A percentile compares a stretch with the other conserved stretches of the same genome.
Evolutionary conservation across 2,329 filamentous ascomycete genomes (phyloP).

Genomic region (Mollisia scopiformis): DNA sequence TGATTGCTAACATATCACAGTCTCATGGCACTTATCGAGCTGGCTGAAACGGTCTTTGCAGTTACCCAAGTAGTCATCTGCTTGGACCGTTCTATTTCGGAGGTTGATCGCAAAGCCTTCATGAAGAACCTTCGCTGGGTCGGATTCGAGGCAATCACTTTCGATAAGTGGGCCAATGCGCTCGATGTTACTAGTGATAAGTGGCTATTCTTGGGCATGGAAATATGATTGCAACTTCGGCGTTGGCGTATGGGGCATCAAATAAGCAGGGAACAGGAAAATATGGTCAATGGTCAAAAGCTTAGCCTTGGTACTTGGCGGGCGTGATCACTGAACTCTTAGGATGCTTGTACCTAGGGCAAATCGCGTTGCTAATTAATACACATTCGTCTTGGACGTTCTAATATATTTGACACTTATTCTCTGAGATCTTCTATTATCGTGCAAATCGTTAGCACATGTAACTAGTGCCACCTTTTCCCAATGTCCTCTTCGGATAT

Average conservation of each 20-base stretch:
- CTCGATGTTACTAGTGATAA: conserved; percentile 70
- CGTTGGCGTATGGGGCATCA: background rate
- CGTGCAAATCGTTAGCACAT: too few relatives aligned
- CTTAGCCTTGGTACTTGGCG: background rate
- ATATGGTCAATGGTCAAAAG: conserved; percentile 1
- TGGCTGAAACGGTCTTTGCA: conserved; percentile 75
- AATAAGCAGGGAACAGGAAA: background rate
- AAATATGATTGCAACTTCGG: conserved; percentile 58
- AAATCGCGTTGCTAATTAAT: background rate
- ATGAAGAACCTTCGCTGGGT: conserved; percentile 91
- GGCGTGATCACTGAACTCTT: conserved; percentile 2
- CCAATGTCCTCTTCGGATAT: too few relatives aligned
- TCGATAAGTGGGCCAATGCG: conserved; percentile 73
- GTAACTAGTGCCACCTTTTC: too few relatives aligned
- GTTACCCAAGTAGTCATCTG: conserved; percentile 81
- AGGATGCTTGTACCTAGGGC: too few relatives aligned
- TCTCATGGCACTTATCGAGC: conserved; percentile 87
- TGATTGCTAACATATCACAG: conserved; percentile 48
- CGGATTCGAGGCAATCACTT: conserved; percentile 81
- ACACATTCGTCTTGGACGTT: background rate
- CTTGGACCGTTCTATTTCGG: conserved; percentile 71
- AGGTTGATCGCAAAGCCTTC: conserved; percentile 65
- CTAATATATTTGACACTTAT: background rate
- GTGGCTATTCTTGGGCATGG: conserved; percentile 91
- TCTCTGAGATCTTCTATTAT: too few relatives aligned